Base-by-base conservation (phyloP, 805 yeast species). In the Sugiyamaella lignohabitans region DNA sequence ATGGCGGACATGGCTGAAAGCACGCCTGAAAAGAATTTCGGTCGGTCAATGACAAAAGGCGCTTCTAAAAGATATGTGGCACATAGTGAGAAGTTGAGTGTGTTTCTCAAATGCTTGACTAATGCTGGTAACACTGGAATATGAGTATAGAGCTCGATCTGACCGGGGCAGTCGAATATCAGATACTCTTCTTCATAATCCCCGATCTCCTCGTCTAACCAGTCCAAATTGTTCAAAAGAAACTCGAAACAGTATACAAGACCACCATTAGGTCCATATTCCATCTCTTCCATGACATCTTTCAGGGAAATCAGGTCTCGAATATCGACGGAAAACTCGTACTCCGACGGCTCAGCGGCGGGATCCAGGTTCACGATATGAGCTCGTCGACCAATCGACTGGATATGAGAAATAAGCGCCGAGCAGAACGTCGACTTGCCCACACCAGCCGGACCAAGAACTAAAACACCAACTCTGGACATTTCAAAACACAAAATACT, bases 131-230 rank as follows among this genome's bases (percentile, higher is more conserved):
- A 71, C 5, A 88, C 91, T 0, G 98, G 98, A 29, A 91, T 79
- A 65, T 93, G 99, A 4, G 95, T 87, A 61, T 91, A 91, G 19
- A 91, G 72, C 64, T 91, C 98, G 51, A 91, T 89, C 62, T 91
- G 98, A 0, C 98, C 98, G 0, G 98, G 98, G 65, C 97, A 89
- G 63, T 91, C 98, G 63, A 91, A 88, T 23, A 91, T 87, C 55
- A 91, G 71, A 59, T 87, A 91, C 59, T 93, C 98, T 60, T 93
- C 98, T 57, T 85, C 89, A 61, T 73, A 93, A 53, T 93, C 98
- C 16, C 98, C 98, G 49, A 93, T 84, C 61, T 91, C 96, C 57
- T 91, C 97, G 57, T 91, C 98, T 27, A 93, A 68, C 99, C 99
- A 93, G 68, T 93, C 99, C 51, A 93, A 63, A 60, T 93, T 93